Conservation (phyloP, 129 eudicot species). For the Tanacetum coccineum region DNA sequence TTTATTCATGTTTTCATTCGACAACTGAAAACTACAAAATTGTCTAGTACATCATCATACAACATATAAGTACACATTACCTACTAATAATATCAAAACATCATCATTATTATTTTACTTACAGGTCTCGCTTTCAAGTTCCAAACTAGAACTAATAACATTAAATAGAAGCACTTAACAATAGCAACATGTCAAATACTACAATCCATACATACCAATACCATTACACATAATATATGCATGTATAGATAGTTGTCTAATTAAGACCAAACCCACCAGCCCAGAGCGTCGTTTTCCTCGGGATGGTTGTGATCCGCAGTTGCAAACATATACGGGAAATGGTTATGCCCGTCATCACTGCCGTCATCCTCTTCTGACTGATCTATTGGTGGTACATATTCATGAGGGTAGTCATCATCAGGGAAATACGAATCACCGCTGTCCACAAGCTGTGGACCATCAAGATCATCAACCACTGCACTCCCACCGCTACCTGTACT, state of each 20-base stretch:
- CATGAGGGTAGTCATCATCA: conserved; percentile 35
- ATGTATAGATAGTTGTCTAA: conserved; percentile 1
- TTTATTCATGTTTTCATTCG: background rate
- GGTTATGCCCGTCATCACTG: conserved; percentile 47
- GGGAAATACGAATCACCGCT: conserved; percentile 78
- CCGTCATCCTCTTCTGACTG: conserved; percentile 72
- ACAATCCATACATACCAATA: conserved; percentile 27
- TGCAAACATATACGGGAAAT: conserved; percentile 38
- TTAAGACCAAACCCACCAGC: conserved; percentile 80
- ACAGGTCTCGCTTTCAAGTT: conserved; percentile 11
- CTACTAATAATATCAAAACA: conserved; percentile 4
- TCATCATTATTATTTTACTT: conserved; percentile 10
- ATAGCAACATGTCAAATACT: conserved; percentile 20
- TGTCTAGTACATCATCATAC: background rate
- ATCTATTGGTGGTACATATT: conserved; percentile 29
- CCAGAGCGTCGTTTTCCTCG: conserved; percentile 45
- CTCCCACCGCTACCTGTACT: conserved; percentile 73
- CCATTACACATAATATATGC: conserved; percentile 19
- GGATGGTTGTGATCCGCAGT: conserved; percentile 40
- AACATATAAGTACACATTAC: conserved; percentile 3
- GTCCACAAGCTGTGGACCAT: conserved; percentile 71
- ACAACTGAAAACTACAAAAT: background rate
- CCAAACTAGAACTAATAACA: conserved; percentile 15
- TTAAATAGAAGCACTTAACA: conserved; percentile 13
- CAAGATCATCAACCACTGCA: conserved; percentile 67